Conservation (phyloP, 768 basidiomycete species). For the Suillus ampliporus region DNA sequence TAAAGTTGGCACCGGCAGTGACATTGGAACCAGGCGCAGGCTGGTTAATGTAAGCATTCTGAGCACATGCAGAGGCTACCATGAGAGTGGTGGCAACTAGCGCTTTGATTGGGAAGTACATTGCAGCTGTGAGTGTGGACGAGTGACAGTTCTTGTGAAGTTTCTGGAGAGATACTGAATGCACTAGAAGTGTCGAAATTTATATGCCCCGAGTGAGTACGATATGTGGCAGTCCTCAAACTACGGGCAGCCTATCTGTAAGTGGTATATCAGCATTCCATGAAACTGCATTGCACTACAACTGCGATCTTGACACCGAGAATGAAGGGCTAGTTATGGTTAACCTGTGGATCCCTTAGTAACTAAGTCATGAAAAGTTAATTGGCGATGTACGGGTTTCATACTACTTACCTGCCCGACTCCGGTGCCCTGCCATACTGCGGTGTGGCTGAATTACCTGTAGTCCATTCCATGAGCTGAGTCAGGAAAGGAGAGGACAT, state of each 20-base stretch:
- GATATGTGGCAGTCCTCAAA: neutral
- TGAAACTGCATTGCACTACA: neutral
- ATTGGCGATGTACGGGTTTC: neutral
- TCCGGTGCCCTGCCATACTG: neutral
- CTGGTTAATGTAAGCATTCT: conserved; percentile 5
- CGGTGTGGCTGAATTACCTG: neutral
- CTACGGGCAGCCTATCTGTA: neutral
- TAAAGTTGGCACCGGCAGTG: conserved; percentile 41
- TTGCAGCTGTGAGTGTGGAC: neutral
- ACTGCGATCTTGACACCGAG: neutral
- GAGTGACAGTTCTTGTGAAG: neutral
- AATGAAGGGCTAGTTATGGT: neutral
- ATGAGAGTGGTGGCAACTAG: conserved; percentile 1
- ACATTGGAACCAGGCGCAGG: conserved; percentile 36
- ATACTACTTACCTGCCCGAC: neutral
- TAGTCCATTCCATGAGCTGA: neutral
- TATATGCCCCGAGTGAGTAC: neutral
- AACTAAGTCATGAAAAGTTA: neutral
- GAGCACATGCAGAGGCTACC: conserved; percentile 5
- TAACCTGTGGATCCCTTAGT: neutral
- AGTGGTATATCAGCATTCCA: neutral
- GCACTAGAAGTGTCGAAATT: neutral
- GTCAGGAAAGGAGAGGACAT: neutral
- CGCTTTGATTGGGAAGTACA: conserved; percentile 1
- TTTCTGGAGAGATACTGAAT: neutral